These are phyloP conservation scores for Candida multigemmis DNA, from an alignment of 805 yeast species.

Conservation along the genomic window DNA sequence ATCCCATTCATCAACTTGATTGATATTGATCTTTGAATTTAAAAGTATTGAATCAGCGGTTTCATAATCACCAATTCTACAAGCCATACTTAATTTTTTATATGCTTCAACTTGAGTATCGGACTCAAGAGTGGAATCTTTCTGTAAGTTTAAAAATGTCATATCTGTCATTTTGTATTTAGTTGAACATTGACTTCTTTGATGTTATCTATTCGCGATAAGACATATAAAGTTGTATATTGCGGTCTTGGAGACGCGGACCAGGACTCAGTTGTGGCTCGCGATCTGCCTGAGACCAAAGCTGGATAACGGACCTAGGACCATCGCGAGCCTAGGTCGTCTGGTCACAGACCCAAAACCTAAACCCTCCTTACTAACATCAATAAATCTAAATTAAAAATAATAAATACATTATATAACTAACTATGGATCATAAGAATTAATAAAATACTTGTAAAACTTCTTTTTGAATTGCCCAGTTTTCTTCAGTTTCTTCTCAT, in stretches of 20 bases:
- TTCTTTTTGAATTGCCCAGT: constrained; percentile 3
- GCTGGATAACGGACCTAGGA: too few relatives aligned
- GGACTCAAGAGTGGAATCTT: neutral
- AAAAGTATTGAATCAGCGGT: constrained; percentile 49
- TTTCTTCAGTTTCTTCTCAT: constrained; percentile 1
- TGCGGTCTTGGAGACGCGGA: too few relatives aligned
- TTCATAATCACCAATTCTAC: constrained; percentile 62
- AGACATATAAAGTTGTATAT: too few relatives aligned
- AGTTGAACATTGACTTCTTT: neutral
- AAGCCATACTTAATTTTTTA: constrained; percentile 50
- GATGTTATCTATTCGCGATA: too few relatives aligned
- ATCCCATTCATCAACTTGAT: constrained; percentile 62
- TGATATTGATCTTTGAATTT: constrained; percentile 27
- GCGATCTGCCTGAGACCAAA: neutral
- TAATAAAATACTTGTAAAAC: constrained; percentile 15
- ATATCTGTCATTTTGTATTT: neutral
- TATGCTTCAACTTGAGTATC: constrained; percentile 15
- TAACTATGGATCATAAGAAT: constrained; percentile 7
- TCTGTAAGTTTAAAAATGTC: neutral
- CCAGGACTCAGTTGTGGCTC: too few relatives aligned
- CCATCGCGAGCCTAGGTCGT: neutral
- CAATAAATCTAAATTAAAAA: neutral
- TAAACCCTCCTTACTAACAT: neutral
- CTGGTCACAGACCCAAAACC: constrained; percentile 1
- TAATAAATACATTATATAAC: neutral